phyloP scores from a whole-genome alignment of 169 alveolate genomes.

The Plasmodium chabaudi region DNA sequence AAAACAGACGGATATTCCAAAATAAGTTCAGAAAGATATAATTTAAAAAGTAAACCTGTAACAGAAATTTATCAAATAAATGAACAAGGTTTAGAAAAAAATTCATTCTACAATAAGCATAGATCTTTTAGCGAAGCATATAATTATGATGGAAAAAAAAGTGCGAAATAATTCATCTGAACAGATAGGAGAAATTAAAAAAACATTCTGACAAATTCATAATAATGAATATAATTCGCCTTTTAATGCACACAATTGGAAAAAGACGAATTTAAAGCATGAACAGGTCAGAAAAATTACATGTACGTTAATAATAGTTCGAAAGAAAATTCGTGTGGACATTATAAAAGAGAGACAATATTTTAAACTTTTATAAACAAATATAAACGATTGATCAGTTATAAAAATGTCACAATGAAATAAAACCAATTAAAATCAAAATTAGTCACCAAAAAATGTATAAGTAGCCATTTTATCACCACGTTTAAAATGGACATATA shows the following conservation, averaged over 20 bases:
- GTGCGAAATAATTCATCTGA: slow-evolving; percentile 9
- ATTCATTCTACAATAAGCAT: background rate
- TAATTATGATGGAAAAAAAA: background rate
- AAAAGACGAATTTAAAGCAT: background rate
- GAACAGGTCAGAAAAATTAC: background rate
- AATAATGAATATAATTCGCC: slow-evolving; percentile 3
- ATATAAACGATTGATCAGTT: slow-evolving; percentile 6
- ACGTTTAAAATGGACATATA: background rate
- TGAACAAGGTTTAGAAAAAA: background rate
- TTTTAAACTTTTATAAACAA: background rate
- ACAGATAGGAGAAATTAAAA: background rate
- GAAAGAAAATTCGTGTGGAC: background rate
- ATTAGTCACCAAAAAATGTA: background rate
- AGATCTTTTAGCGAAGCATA: background rate
- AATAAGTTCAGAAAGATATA: background rate
- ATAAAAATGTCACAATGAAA: background rate
- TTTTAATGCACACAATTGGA: background rate
- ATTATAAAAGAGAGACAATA: background rate
- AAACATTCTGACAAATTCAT: background rate
- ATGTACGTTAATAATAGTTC: background rate
- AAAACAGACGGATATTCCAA: background rate
- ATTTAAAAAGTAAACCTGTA: background rate
- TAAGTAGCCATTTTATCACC: background rate
- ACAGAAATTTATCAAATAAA: slow-evolving; percentile 1
- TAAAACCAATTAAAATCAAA: background rate